These are phyloP conservation scores for Halocafeteria seosinensis DNA, from an alignment of 108 stramenopile genomes.

Conservation along the genomic window DNA sequence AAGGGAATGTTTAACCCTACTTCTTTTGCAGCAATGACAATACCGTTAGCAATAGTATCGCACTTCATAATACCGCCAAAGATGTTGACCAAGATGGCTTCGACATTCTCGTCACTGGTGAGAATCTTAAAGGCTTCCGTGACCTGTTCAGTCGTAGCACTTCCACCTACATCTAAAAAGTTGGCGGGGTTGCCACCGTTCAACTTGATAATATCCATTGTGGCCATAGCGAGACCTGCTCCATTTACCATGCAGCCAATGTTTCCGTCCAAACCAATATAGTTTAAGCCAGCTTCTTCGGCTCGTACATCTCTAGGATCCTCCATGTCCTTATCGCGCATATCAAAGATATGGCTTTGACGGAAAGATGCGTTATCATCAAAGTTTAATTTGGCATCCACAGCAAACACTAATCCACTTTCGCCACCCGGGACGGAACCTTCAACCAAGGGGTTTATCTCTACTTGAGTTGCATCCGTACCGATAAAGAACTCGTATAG, in stretches of 20 bases:
- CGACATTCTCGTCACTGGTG: conserved; percentile 37
- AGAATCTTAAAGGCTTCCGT: conserved; percentile 40
- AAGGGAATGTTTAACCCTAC: conserved; percentile 54
- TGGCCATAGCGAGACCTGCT: conserved; percentile 65
- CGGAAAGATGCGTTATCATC: conserved; percentile 70
- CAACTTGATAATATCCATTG: conserved; percentile 64
- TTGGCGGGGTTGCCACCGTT: conserved; percentile 57
- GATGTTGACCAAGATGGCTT: conserved; percentile 59
- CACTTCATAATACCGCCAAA: conserved; percentile 68
- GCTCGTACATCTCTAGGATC: conserved; percentile 62
- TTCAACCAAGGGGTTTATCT: conserved; percentile 75
- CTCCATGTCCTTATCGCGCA: conserved; percentile 58
- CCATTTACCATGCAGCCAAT: conserved; percentile 77
- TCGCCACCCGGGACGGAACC: conserved; percentile 19
- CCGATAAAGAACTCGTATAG: conserved; percentile 57
- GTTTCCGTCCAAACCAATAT: conserved; percentile 57
- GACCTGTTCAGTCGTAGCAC: conserved; percentile 26
- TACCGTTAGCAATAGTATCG: conserved; percentile 57
- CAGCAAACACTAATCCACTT: conserved; percentile 45
- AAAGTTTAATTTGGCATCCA: conserved; percentile 76
- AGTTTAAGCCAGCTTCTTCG: conserved; percentile 51
- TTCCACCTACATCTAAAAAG: conserved; percentile 59
- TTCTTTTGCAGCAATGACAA: conserved; percentile 49
- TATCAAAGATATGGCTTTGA: conserved; percentile 50
- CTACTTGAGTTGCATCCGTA: conserved; percentile 66